phyloP scores from a whole-genome alignment of 768 basidiomycete genomes.

The Amanita exitialis region DNA sequence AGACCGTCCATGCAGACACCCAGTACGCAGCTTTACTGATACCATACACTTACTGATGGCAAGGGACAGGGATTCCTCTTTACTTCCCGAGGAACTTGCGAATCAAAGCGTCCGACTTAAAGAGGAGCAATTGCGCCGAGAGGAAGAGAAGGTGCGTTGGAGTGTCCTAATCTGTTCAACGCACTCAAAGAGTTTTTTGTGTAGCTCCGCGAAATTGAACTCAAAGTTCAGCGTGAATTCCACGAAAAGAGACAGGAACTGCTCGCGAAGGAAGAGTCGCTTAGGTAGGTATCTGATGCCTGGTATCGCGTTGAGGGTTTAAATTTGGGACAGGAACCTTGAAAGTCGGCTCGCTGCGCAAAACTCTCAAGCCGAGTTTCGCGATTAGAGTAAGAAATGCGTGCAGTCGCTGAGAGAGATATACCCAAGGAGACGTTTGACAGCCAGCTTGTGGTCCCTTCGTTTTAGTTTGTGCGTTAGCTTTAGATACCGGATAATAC shows the following conservation, averaged over 20 bases:
- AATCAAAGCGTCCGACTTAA: slow-evolving; percentile 96
- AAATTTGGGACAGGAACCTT: slow-evolving; percentile 48
- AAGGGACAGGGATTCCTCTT: slow-evolving; percentile 63
- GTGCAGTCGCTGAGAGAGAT: not conserved
- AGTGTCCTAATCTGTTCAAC: not conserved
- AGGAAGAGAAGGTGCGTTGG: slow-evolving; percentile 79
- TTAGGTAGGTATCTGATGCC: slow-evolving; percentile 42
- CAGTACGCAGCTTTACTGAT: slow-evolving; percentile 35
- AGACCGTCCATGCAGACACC: slow-evolving; percentile 75
- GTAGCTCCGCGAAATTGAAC: slow-evolving; percentile 92
- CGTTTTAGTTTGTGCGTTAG: slow-evolving; percentile 2
- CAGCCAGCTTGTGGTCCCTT: slow-evolving; percentile 7
- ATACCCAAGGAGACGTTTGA: slow-evolving; percentile 7
- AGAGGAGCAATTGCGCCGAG: slow-evolving; percentile 94
- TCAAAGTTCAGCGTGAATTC: slow-evolving; percentile 97
- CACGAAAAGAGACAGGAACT: slow-evolving; percentile 96
- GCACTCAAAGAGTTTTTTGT: slow-evolving; percentile 5
- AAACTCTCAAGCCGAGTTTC: slow-evolving; percentile 74
- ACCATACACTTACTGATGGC: slow-evolving; percentile 15
- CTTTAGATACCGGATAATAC: slow-evolving; percentile 23
- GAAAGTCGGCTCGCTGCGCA: slow-evolving; percentile 88
- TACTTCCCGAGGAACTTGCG: slow-evolving; percentile 93
- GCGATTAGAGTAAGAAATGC: slow-evolving; percentile 32
- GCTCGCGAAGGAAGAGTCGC: slow-evolving; percentile 91
- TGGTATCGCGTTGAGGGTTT: not conserved